Conservation (phyloP, 140 eudicot genomes). For the Oenanthe javanica region DNA sequence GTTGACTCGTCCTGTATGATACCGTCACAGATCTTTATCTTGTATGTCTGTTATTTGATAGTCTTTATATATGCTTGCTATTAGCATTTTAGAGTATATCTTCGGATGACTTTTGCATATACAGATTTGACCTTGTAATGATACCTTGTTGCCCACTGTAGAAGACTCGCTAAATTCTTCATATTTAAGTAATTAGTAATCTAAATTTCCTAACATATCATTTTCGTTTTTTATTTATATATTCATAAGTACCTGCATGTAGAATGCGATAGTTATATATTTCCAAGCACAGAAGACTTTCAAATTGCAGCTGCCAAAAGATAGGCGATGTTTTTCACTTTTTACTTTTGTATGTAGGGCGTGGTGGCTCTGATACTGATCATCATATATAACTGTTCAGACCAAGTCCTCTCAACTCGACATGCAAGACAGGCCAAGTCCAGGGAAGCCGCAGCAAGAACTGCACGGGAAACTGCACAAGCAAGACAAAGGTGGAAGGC, state of each 20-base stretch:
- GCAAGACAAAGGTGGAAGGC: slow-evolving; percentile 77
- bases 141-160: background rate
- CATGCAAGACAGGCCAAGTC: slow-evolving; percentile 73
- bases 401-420: slow-evolving; percentile 81
- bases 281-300: background rate
- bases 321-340: slow-evolving; percentile 16
- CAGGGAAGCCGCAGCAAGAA: slow-evolving; percentile 79
- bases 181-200: background rate
- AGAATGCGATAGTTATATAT: background rate
- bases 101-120: background rate
- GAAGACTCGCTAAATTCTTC: background rate
- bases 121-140: background rate
- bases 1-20: background rate
- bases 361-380: slow-evolving; percentile 59
- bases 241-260: background rate
- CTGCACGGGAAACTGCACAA: slow-evolving; percentile 78
- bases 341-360: slow-evolving; percentile 39
- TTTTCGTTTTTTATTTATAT: background rate
- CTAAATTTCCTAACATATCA: background rate
- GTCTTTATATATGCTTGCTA: background rate
- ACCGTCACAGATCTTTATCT: background rate
- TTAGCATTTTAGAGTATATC: no score
- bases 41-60: background rate
- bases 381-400: slow-evolving; percentile 78
- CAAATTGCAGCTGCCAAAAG: slow-evolving; percentile 1